Evolutionary conservation across 352 stramenopile species (phyloP).

Genomic region (Pythium aquatile): DNA sequence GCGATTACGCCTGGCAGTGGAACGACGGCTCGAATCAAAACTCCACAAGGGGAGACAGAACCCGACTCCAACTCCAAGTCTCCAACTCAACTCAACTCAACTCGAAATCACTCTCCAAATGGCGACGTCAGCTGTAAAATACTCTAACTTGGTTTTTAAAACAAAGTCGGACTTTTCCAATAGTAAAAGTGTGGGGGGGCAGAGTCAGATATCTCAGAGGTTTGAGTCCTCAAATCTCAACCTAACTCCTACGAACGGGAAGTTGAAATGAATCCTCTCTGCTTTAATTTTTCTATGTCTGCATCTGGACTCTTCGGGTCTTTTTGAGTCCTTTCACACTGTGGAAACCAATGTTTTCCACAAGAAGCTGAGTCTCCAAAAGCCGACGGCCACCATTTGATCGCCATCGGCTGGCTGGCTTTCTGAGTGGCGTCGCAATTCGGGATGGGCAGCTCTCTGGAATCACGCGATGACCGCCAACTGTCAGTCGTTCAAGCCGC

Average conservation of each 20-base stretch:
- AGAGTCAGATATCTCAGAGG: conserved; percentile 6
- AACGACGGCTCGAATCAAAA: background rate
- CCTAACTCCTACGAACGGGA: background rate
- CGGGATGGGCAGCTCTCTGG: background rate
- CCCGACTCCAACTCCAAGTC: too few species aligned
- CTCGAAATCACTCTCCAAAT: too few species aligned
- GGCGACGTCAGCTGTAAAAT: too few species aligned
- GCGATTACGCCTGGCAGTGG: background rate
- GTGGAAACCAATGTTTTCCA: background rate
- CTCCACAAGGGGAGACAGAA: too few species aligned
- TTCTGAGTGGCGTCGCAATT: background rate
- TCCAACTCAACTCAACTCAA: too few species aligned
- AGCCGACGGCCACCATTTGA: background rate
- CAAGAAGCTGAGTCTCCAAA: too few species aligned
- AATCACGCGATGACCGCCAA: background rate
- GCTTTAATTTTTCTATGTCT: too few species aligned
- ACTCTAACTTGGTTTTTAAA: too few species aligned
- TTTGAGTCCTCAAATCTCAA: too few species aligned
- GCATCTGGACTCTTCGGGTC: too few species aligned
- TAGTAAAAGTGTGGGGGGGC: background rate
- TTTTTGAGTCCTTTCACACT: background rate
- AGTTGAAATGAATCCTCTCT: background rate
- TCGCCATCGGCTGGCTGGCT: background rate
- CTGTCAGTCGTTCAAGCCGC: background rate
- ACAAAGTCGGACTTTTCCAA: too few species aligned